Percentiles rank a stretch among this genome's conserved stretches.
Conservation (phyloP, 116 monocot genomes). For the Papilionanthe hybrid region DNA sequence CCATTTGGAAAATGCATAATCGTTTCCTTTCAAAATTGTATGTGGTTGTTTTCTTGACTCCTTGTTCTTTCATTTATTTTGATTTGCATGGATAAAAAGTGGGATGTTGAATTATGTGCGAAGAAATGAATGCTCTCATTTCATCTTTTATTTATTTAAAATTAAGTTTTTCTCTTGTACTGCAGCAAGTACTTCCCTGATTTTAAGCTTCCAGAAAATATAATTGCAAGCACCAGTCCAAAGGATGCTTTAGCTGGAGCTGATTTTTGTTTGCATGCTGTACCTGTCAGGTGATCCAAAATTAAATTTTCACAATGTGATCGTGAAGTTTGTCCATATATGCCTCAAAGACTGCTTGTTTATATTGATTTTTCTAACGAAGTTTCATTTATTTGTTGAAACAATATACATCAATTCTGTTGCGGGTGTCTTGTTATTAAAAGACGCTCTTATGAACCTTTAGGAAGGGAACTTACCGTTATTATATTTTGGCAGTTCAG, state of each 20-base stretch:
- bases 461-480: constrained; percentile 18
- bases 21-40: no score
- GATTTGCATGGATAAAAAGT: no score
- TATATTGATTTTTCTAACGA: neutral
- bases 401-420: neutral
- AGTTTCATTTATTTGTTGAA: neutral
- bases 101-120: neutral
- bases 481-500: constrained; percentile 83
- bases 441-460: neutral
- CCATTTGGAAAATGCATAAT: no score
- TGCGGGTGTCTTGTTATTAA: no score
- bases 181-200: constrained; percentile 85
- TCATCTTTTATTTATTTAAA: neutral
- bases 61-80: no score
- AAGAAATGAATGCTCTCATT: neutral
- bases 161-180: neutral
- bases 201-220: constrained; percentile 73
- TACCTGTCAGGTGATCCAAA: constrained; percentile 86
- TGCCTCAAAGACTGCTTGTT: neutral
- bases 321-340: neutral
- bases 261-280: constrained; percentile 95
- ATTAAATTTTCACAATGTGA: neutral
- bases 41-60: no score
- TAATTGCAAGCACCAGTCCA: constrained; percentile 72
- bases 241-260: constrained; percentile 74